A percentile compares a stretch with the other conserved stretches of the same genome.
Conservation (phyloP, 2,329 filamentous ascomycete genomes). For the Alternaria arborescens region DNA sequence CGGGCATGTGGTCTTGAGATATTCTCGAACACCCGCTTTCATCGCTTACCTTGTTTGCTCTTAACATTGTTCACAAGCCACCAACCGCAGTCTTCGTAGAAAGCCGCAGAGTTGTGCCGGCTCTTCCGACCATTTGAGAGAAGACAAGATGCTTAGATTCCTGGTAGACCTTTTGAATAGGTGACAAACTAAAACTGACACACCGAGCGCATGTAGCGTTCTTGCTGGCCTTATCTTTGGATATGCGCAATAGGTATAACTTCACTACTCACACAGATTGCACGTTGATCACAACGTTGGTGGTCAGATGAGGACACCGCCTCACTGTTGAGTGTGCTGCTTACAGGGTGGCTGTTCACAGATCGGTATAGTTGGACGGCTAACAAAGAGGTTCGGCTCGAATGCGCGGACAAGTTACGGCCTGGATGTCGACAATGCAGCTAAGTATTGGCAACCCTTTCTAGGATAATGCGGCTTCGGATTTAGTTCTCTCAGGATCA, state of each 20-base stretch:
- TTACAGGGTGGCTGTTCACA: constrained; percentile 4
- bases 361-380: background rate
- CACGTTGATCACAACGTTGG: background rate
- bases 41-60: constrained; percentile 34
- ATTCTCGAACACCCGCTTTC: constrained; percentile 15
- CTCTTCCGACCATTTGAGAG: background rate
- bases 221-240: background rate
- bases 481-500: background rate
- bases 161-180: background rate
- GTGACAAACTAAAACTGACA: background rate
- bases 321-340: background rate
- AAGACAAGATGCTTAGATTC: background rate
- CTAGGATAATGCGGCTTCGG: background rate
- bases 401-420: constrained; percentile 9
- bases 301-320: background rate
- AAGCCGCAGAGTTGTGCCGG: background rate
- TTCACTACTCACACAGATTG: background rate
- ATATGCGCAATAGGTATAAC: background rate
- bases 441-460: background rate
- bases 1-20: constrained; percentile 6
- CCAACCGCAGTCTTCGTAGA: background rate
- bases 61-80: constrained; percentile 48
- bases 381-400: constrained; percentile 12
- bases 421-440: constrained; percentile 13
- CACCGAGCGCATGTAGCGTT: background rate